Percentiles rank a stretch among this genome's conserved stretches.
Conservation (phyloP, 805 yeast genomes). For the baker's yeast (Saccharomyces cerevisiae) region DNA sequence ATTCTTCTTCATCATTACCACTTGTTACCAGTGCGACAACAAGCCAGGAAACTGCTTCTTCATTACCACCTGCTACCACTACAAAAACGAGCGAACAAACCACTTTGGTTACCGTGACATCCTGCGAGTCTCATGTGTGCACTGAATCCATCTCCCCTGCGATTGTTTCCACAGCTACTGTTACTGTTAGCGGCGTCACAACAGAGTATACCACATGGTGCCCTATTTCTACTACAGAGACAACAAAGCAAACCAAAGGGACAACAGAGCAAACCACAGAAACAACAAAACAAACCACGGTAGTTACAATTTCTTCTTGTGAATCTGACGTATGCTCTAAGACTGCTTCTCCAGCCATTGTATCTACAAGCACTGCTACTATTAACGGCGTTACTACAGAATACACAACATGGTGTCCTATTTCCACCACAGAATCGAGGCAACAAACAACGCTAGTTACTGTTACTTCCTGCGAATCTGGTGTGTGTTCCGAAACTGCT, state of each 20-base stretch:
- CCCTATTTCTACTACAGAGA: constrained; percentile 15
- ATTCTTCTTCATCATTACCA: too few species aligned
- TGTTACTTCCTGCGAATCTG: constrained; percentile 25
- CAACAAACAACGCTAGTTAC: constrained; percentile 25
- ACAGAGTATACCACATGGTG: constrained; percentile 28
- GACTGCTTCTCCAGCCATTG: constrained; percentile 11
- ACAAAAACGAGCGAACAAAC: constrained; percentile 17
- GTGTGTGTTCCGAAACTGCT: constrained; percentile 23
- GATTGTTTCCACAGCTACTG: constrained; percentile 26
- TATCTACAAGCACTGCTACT: constrained; percentile 19
- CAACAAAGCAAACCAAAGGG: too few species aligned
- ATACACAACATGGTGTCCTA: constrained; percentile 19
- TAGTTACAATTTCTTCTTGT: constrained; percentile 24
- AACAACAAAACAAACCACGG: constrained; percentile 15
- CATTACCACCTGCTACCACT: constrained; percentile 5
- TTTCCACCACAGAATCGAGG: constrained; percentile 10
- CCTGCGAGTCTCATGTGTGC: constrained; percentile 26
- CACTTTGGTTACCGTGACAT: constrained; percentile 28
- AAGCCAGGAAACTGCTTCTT: constrained; percentile 20
- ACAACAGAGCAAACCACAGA: too few species aligned
- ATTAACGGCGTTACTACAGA: constrained; percentile 20
- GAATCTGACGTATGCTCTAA: constrained; percentile 12
- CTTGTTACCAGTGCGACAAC: constrained; percentile 11
- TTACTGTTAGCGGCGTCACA: constrained; percentile 26
- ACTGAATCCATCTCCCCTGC: constrained; percentile 23